Percentiles rank a stretch among this genome's conserved stretches.
Conservation (phyloP, 73 alveolate genomes). For the Tetrahymena thermophila region DNA sequence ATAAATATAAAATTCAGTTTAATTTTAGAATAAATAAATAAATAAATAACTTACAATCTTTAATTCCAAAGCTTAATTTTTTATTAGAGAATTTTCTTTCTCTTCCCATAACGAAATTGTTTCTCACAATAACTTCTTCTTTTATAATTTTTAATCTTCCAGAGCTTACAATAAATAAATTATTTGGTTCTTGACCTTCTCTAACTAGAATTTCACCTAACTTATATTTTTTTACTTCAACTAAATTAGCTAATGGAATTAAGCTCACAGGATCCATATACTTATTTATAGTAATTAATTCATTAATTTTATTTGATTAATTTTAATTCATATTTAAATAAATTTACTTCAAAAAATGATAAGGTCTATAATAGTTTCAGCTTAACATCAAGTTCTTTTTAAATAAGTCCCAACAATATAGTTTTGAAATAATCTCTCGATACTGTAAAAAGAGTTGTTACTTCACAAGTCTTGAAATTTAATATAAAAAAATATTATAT, state of each 20-base stretch:
- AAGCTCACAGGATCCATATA: constrained; percentile 17
- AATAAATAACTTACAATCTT: not conserved
- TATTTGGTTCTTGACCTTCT: constrained; percentile 13
- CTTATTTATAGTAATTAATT: not conserved
- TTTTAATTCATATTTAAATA: not conserved
- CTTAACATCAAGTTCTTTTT: constrained; percentile 39
- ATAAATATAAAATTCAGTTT: not conserved
- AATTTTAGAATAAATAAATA: not conserved
- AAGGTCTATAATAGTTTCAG: constrained; percentile 6
- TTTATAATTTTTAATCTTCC: constrained; percentile 39
- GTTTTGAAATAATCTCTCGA: constrained; percentile 35
- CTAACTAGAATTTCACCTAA: constrained; percentile 25
- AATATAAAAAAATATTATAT: not conserved
- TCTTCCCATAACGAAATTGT: not conserved
- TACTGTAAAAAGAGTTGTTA: constrained; percentile 19
- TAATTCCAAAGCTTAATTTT: not conserved
- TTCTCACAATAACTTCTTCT: constrained; percentile 37
- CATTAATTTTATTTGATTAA: not conserved
- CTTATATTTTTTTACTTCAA: constrained; percentile 29
- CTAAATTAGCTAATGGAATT: constrained; percentile 34
- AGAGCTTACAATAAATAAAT: constrained; percentile 23
- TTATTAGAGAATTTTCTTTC: not conserved
- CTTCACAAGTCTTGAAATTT: not conserved
- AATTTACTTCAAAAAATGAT: constrained; percentile 36
- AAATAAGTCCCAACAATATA: constrained; percentile 17